Evolutionary conservation across 2,329 filamentous ascomycete genomes (phyloP), one percentile per base, ranked within the genome.

Genomic region (Bisporella sp.): DNA sequence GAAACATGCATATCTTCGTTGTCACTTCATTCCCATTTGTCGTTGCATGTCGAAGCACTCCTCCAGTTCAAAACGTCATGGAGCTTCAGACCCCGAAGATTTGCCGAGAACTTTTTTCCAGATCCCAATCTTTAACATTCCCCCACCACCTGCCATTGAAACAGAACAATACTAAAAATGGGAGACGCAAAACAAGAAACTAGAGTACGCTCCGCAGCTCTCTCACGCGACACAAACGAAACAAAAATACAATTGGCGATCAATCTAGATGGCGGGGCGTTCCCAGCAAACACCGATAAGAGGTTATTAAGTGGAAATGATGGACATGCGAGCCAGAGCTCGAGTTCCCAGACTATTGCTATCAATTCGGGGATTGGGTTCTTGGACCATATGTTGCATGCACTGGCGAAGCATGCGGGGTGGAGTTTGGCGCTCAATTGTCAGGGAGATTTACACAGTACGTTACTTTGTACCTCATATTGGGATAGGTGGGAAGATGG

Each of bases 351-450:
- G 70, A 83, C 82, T 54, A 96, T 97, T 66, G 82, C 82, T 65
- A 78, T 97, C 59, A 84, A 89, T 76, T 96, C 92, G 0, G 93
- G 93, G 57, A 95, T 99, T 69, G 93, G 93, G 53, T 99, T 99
- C 71, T 77, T 99, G 50, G 93, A 99, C 73, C 93, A 99, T 75
- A 97, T 99, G 92, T 79, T 97, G 46, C 93, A 99, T 71, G 93
- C 93, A 5, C 78, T 97, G 49, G 88, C 93, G 46, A 97, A 99
- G 72, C 93, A 99, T 71, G 84, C 87, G 5, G 92, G 93, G 56
- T 97, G 92, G 93, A 93, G 87, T 73, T 71, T 99, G 61, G 82
- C 82, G 32, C 74, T 99, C 51, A 76, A 82, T 57, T 95, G 89
- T 70, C 80, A 85, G 68, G 93, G 93, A 49, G 93, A 99, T 71